Percentiles rank a stretch among this genome's conserved stretches.
Evolutionary conservation across 768 basidiomycete genomes (phyloP).

Genomic region (Mrakia hoshinonis): DNA sequence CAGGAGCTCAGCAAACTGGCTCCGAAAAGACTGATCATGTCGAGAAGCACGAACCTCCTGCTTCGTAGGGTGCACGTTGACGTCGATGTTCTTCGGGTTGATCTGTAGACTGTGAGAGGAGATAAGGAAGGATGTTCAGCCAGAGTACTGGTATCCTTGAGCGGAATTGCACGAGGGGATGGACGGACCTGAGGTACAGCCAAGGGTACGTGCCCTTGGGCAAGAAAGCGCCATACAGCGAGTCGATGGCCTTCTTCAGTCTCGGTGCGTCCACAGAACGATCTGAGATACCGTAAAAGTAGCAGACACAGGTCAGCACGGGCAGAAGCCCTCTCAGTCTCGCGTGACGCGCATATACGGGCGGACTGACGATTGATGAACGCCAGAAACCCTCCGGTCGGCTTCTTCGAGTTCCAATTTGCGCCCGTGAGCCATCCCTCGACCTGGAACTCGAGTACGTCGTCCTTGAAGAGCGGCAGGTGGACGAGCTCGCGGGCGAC

Average conservation of each 20-base stretch:
- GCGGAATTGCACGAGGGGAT: background rate
- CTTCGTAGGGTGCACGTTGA: constrained; percentile 97
- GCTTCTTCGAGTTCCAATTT: constrained; percentile 59
- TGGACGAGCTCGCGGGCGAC: constrained; percentile 65
- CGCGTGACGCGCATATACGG: background rate
- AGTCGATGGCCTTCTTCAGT: constrained; percentile 79
- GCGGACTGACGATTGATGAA: constrained; percentile 85
- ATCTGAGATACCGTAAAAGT: constrained; percentile 52
- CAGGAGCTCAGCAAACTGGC: background rate
- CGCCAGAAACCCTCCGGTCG: constrained; percentile 66
- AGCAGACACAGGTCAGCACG: background rate
- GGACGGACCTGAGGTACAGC: constrained; percentile 77
- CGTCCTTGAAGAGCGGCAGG: constrained; percentile 38
- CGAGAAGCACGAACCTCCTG: constrained; percentile 52
- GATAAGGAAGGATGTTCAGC: constrained; percentile 8
- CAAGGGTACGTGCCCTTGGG: constrained; percentile 86
- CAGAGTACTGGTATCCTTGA: background rate
- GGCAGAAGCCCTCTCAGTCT: background rate
- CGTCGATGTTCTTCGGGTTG: constrained; percentile 80
- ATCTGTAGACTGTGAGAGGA: constrained; percentile 57
- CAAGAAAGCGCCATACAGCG: constrained; percentile 69
- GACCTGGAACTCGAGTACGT: constrained; percentile 55
- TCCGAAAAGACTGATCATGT: background rate
- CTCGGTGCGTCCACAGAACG: constrained; percentile 80
- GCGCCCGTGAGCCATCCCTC: constrained; percentile 72